A percentile compares a stretch with the other conserved stretches of the same genome.
phyloP scores from a whole-genome alignment of 2,329 filamentous ascomycete genomes.

The Drechslerella dactyloides region DNA sequence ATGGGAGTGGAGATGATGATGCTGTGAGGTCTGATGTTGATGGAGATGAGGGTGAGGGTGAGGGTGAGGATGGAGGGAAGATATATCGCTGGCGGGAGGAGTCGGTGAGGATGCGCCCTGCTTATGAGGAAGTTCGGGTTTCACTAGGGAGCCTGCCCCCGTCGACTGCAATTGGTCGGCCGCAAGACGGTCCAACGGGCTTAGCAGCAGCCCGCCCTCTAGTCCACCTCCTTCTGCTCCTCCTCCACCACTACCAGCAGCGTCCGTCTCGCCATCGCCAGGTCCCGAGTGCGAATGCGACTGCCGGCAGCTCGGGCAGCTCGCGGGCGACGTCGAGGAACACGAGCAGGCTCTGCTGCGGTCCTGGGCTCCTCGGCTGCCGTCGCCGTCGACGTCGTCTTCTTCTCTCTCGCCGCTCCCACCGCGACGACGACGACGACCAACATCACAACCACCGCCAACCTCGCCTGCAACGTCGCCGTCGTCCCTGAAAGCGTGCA shows the following conservation, averaged over 20 bases:
- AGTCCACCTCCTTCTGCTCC: background rate
- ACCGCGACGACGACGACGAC: no score
- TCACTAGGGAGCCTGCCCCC: slow-evolving; percentile 38
- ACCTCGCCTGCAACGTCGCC: slow-evolving; percentile 29
- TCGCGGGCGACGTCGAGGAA: no score
- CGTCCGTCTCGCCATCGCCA: no score
- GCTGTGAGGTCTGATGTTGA: slow-evolving; percentile 3
- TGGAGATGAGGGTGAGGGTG: slow-evolving; percentile 15
- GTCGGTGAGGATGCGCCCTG: slow-evolving; percentile 39
- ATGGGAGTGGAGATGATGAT: background rate
- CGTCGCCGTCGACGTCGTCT: no score
- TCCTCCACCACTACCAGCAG: background rate
- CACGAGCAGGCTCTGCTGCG: no score
- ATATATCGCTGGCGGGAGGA: slow-evolving; percentile 14
- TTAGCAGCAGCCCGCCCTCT: slow-evolving; percentile 33
- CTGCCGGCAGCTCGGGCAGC: no score
- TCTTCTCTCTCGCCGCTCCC: no score
- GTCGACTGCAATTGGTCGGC: slow-evolving; percentile 42
- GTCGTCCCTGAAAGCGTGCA: slow-evolving; percentile 41
- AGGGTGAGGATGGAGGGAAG: slow-evolving; percentile 14
- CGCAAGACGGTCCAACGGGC: slow-evolving; percentile 48
- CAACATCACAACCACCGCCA: slow-evolving; percentile 18
- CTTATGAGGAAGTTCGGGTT: slow-evolving; percentile 48
- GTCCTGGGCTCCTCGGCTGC: no score
- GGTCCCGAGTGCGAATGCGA: no score